Percentiles rank a stretch among this genome's conserved stretches.
Conservation (phyloP, 2,329 filamentous ascomycete genomes). For the Conoideocrella luteorostrata region DNA sequence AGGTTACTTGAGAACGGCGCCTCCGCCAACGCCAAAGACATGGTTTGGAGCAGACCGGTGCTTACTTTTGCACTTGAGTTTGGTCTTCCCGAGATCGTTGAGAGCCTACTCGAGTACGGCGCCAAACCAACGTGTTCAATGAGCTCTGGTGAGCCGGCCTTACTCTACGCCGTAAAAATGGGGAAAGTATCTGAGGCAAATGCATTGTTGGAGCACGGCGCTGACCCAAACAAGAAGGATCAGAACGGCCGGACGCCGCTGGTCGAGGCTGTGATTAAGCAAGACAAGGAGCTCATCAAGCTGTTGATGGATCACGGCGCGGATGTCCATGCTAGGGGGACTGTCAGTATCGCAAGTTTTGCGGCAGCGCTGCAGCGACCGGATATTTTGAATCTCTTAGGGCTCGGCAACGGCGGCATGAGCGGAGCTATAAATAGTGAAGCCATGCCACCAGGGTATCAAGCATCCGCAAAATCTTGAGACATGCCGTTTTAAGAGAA, state of each 20-base stretch:
- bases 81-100: conserved; percentile 17
- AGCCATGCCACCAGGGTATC: neutral
- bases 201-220: conserved; percentile 25
- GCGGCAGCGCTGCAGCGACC: conserved; percentile 17
- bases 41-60: conserved; percentile 14
- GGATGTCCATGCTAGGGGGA: conserved; percentile 15
- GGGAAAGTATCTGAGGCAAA: conserved; percentile 16
- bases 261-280: conserved; percentile 23
- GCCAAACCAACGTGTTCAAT: conserved; percentile 22
- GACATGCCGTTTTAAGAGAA: no score
- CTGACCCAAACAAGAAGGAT: conserved; percentile 24
- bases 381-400: conserved; percentile 20
- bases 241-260: conserved; percentile 25
- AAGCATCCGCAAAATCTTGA: neutral
- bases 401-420: no score
- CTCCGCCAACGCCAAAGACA: conserved; percentile 20
- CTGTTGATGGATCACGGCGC: conserved; percentile 23
- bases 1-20: conserved; percentile 29
- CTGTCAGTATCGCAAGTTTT: conserved; percentile 13
- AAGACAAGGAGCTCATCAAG: conserved; percentile 21
- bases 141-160: conserved; percentile 22
- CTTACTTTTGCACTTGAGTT: conserved; percentile 21
- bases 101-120: conserved; percentile 22
- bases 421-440: neutral
- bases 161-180: conserved; percentile 24